Evolutionary conservation across 1,284 basidiomycete species (phyloP).

Genomic region (Grifola frondosa): DNA sequence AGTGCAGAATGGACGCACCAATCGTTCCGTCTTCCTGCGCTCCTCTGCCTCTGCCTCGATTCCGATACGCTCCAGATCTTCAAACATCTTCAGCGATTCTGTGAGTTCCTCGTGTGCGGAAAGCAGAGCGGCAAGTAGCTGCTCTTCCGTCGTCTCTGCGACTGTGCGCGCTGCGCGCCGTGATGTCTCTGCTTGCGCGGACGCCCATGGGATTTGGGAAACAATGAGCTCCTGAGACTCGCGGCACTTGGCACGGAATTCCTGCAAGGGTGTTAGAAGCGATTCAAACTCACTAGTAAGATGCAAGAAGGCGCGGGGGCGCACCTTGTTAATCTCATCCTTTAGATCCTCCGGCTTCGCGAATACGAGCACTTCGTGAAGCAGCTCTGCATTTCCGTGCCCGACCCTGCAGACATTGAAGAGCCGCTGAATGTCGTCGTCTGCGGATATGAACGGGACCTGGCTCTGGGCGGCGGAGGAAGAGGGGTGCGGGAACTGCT

Average conservation of each 20-base stretch:
- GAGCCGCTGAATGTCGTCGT: slow-evolving; percentile 73
- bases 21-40: slow-evolving; percentile 23
- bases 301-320: slow-evolving; percentile 16
- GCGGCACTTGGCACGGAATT: slow-evolving; percentile 68
- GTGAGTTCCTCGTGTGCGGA: slow-evolving; percentile 56
- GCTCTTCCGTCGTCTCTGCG: slow-evolving; percentile 51
- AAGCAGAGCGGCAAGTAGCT: slow-evolving; percentile 61
- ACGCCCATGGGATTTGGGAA: slow-evolving; percentile 78
- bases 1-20: slow-evolving; percentile 14
- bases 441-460: slow-evolving; percentile 43
- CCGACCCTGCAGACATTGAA: slow-evolving; percentile 77
- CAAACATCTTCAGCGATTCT: slow-evolving; percentile 48
- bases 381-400: slow-evolving; percentile 63
- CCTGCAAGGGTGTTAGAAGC: slow-evolving; percentile 40
- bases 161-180: slow-evolving; percentile 18
- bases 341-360: slow-evolving; percentile 65
- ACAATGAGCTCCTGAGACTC: slow-evolving; percentile 70
- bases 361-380: slow-evolving; percentile 62
- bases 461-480: slow-evolving; percentile 6
- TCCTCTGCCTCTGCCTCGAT: slow-evolving; percentile 54
- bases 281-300: not conserved
- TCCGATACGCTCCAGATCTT: slow-evolving; percentile 64
- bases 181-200: slow-evolving; percentile 66
- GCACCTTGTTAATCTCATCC: slow-evolving; percentile 54
- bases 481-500: slow-evolving; percentile 14